Percentiles rank a stretch among this genome's conserved stretches.
These are phyloP conservation scores for Picochlorum sp. DNA, from an alignment of 139 green algal genomes.

Conservation along the genomic window DNA sequence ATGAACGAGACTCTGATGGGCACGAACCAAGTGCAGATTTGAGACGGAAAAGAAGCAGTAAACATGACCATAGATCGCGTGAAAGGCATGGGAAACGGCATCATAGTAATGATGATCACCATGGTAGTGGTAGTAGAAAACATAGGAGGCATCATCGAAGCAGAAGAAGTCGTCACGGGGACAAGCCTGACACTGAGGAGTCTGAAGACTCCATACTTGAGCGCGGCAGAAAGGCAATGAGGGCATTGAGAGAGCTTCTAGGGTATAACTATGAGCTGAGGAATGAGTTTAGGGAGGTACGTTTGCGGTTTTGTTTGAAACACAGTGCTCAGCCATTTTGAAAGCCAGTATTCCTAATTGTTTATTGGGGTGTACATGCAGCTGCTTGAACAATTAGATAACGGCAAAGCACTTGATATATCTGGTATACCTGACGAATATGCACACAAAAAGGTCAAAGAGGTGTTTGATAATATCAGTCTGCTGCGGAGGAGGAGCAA, in stretches of 20 bases:
- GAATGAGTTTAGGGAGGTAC: conserved; percentile 15
- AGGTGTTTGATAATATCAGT: conserved; percentile 30
- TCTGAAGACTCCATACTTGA: background rate
- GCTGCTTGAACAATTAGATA: conserved; percentile 30
- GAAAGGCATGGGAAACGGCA: too few species aligned
- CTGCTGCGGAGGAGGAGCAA: conserved; percentile 23
- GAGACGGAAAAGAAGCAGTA: too few species aligned
- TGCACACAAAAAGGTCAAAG: conserved; percentile 11
- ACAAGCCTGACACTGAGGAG: background rate
- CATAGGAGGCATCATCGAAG: conserved; percentile 11
- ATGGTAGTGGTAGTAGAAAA: background rate
- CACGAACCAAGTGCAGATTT: too few species aligned
- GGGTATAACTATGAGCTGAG: conserved; percentile 15
- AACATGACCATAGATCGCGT: too few species aligned
- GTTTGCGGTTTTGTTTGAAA: background rate
- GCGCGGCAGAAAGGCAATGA: background rate
- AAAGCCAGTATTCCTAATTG: background rate
- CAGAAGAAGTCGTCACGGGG: background rate
- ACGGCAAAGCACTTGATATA: conserved; percentile 29
- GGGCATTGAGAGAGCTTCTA: conserved; percentile 25
- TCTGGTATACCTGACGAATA: conserved; percentile 25
- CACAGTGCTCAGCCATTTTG: too few species aligned
- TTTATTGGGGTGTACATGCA: background rate
- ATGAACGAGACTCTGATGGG: too few species aligned
- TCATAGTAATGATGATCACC: conserved; percentile 13